A percentile compares a stretch with the other conserved stretches of the same genome.
These are phyloP conservation scores for Blastomyces silverae DNA, from an alignment of 2,329 filamentous ascomycete species.

Conservation along the genomic window DNA sequence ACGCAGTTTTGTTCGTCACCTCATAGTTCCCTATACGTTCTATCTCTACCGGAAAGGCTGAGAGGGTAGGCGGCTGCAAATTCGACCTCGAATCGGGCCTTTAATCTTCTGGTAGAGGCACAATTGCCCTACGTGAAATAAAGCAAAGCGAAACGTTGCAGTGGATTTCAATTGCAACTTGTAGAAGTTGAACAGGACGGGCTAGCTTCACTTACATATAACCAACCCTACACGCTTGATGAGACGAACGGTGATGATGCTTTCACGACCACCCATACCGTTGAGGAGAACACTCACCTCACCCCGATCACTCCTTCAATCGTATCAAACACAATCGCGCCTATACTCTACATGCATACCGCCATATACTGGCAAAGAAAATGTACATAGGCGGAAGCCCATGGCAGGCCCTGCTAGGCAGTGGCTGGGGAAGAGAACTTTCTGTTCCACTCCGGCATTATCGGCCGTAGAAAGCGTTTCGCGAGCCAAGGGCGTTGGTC, in stretches of 20 bases:
- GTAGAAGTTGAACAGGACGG: background rate
- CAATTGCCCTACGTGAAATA: background rate
- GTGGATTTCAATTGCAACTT: constrained; percentile 5
- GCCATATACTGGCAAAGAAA: background rate
- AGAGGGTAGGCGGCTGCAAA: background rate
- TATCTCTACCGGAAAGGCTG: background rate
- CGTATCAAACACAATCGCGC: background rate
- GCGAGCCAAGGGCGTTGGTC: background rate
- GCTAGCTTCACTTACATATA: background rate
- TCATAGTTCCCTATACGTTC: background rate
- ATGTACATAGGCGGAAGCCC: background rate
- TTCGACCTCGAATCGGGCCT: background rate
- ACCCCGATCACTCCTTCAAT: background rate
- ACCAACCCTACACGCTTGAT: background rate
- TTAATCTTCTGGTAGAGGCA: background rate
- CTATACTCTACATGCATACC: background rate
- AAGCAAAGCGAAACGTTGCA: background rate
- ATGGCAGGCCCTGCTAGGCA: background rate
- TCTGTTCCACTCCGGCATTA: constrained; percentile 3
- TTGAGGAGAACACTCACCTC: background rate
- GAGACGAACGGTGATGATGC: background rate
- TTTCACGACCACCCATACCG: background rate
- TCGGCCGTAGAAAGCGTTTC: constrained; percentile 12
- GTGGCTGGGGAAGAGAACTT: background rate
- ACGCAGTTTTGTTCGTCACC: background rate